A percentile compares a stretch with the other conserved stretches of the same genome.
Evolutionary conservation across 495 filamentous ascomycete species (phyloP).

Genomic region (Daldinia concentrica): DNA sequence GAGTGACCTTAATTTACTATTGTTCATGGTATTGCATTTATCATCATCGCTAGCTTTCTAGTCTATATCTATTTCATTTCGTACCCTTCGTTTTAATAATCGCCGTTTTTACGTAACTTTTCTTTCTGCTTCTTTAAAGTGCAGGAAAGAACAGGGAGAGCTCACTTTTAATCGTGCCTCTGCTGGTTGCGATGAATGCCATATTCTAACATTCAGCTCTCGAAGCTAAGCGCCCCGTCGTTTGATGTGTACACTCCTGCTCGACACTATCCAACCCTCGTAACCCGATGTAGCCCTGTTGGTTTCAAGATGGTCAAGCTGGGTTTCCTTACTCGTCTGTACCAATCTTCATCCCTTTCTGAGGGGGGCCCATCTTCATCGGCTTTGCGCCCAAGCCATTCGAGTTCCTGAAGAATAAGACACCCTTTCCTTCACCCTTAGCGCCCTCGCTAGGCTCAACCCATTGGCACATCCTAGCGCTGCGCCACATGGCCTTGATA

Average conservation of each 20-base stretch:
- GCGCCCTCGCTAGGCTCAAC: conserved; percentile 74
- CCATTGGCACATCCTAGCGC: conserved; percentile 78
- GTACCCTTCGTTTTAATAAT: conserved; percentile 4
- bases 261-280: conserved; percentile 16
- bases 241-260: not conserved
- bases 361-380: conserved; percentile 53
- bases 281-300: not conserved
- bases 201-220: not conserved
- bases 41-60: conserved; percentile 23
- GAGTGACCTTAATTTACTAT: not conserved
- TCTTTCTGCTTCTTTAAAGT: not conserved
- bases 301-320: not conserved
- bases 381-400: conserved; percentile 79
- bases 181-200: not conserved
- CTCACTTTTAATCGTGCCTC: not conserved
- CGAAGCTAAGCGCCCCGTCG: not conserved
- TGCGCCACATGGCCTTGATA: conserved; percentile 69
- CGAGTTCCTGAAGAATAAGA: conserved; percentile 77
- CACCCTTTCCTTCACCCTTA: conserved; percentile 68
- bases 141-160: not conserved
- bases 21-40: conserved; percentile 14
- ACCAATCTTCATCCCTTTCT: conserved; percentile 17
- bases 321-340: conserved; percentile 6
- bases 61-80: conserved; percentile 31
- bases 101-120: conserved; percentile 4